Evolutionary conservation across 805 yeast species (phyloP).

Genomic region (Yarrowia porcina): DNA sequence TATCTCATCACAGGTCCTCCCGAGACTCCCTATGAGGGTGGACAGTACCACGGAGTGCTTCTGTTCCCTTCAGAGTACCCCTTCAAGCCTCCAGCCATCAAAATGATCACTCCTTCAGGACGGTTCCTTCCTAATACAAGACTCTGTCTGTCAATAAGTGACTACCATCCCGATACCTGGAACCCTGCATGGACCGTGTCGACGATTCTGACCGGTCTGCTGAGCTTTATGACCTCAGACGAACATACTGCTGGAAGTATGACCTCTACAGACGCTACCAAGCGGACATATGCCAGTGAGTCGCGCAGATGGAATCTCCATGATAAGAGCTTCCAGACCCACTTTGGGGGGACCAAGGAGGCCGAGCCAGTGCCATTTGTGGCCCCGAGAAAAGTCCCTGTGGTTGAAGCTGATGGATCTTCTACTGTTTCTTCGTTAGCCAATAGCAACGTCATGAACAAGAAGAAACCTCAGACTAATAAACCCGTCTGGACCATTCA

Average conservation of each 20-base stretch:
- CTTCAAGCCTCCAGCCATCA: conserved; percentile 81
- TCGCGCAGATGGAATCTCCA: conserved; percentile 59
- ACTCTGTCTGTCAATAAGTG: conserved; percentile 85
- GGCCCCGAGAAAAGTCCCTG: background rate
- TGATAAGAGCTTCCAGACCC: conserved; percentile 5
- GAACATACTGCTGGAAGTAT: conserved; percentile 85
- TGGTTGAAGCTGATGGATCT: background rate
- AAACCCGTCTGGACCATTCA: background rate
- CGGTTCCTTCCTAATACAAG: conserved; percentile 66
- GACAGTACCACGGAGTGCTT: conserved; percentile 87
- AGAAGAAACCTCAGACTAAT: background rate
- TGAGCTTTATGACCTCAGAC: conserved; percentile 88
- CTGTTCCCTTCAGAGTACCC: conserved; percentile 84
- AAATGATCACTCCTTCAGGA: conserved; percentile 84
- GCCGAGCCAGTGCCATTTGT: background rate
- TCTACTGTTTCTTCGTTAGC: background rate
- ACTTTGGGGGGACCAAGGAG: conserved; percentile 11
- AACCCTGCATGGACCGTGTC: conserved; percentile 95
- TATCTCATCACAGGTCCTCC: conserved; percentile 91
- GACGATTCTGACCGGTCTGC: conserved; percentile 79
- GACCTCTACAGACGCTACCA: conserved; percentile 57
- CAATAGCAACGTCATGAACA: background rate
- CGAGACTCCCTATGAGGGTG: conserved; percentile 77
- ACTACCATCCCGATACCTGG: conserved; percentile 93
- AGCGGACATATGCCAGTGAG: conserved; percentile 54